Conservation (phyloP, 2,329 filamentous ascomycete species). For the Fusarium palustre region DNA sequence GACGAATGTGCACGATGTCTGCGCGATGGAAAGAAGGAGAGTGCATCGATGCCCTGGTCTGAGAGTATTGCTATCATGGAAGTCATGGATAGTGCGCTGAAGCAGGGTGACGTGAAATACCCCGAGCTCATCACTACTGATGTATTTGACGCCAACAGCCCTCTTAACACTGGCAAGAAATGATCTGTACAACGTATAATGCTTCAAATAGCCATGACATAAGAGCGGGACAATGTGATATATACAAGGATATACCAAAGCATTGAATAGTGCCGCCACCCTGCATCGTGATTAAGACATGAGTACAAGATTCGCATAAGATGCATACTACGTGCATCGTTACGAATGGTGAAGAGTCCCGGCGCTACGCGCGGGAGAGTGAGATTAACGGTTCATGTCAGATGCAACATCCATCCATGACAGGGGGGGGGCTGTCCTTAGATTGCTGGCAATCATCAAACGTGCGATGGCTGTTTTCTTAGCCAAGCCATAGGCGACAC, state of each 20-base stretch:
- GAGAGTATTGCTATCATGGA: slow-evolving; percentile 92
- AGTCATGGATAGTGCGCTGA: slow-evolving; percentile 67
- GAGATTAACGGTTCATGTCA: slow-evolving; percentile 45
- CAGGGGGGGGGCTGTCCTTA: slow-evolving; percentile 26
- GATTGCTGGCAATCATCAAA: slow-evolving; percentile 19
- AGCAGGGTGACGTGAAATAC: slow-evolving; percentile 65
- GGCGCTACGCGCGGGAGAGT: slow-evolving; percentile 33
- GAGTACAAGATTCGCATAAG: slow-evolving; percentile 14
- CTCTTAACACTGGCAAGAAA: slow-evolving; percentile 68
- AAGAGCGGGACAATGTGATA: slow-evolving; percentile 3
- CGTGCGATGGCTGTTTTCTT: slow-evolving; percentile 35
- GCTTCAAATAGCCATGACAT: background rate
- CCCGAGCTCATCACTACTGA: slow-evolving; percentile 68
- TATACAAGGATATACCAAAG: slow-evolving; percentile 6
- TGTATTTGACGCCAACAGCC: slow-evolving; percentile 69
- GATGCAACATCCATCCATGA: slow-evolving; percentile 18
- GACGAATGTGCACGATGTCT: slow-evolving; percentile 82
- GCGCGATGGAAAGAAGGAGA: slow-evolving; percentile 81
- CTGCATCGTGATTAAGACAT: slow-evolving; percentile 6
- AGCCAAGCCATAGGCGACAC: background rate
- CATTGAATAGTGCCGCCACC: slow-evolving; percentile 7
- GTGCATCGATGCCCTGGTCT: slow-evolving; percentile 73
- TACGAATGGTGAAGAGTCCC: slow-evolving; percentile 30
- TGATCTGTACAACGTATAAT: slow-evolving; percentile 30
- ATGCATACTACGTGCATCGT: slow-evolving; percentile 21